Conservation (phyloP, 805 yeast species). For the Myxozyma melibiosi region DNA sequence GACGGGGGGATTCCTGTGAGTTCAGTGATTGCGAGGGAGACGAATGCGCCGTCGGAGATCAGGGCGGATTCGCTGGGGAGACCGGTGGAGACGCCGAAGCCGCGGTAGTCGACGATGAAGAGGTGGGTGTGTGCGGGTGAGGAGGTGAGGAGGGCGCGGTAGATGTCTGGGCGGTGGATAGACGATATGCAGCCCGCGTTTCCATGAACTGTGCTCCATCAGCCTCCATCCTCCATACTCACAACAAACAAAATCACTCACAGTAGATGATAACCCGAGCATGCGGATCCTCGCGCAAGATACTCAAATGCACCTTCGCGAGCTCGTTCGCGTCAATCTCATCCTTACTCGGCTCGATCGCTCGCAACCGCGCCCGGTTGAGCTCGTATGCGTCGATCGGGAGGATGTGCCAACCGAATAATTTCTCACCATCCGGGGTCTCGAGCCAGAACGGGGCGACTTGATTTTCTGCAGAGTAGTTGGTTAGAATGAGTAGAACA, state of each 20-base stretch:
- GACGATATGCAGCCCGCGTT: slow-evolving; percentile 21
- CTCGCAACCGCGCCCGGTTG: slow-evolving; percentile 4
- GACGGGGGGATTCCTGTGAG: slow-evolving; percentile 14
- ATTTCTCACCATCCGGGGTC: slow-evolving; percentile 15
- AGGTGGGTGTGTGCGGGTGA: slow-evolving; percentile 27
- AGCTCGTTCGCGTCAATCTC: slow-evolving; percentile 18
- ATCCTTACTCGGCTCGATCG: slow-evolving; percentile 3
- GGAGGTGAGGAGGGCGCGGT: slow-evolving; percentile 21
- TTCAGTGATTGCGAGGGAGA: slow-evolving; percentile 5
- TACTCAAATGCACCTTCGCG: slow-evolving; percentile 13
- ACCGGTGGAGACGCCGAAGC: slow-evolving; percentile 30
- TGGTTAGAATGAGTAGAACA: background rate
- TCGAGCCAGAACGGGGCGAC: slow-evolving; percentile 30
- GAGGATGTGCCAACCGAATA: slow-evolving; percentile 29
- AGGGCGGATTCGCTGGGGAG: slow-evolving; percentile 22
- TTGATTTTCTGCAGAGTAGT: slow-evolving; percentile 14
- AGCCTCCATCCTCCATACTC: background rate
- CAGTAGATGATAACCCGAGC: slow-evolving; percentile 26
- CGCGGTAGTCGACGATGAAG: slow-evolving; percentile 29
- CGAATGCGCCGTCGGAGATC: slow-evolving; percentile 20
- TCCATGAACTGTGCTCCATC: slow-evolving; percentile 8
- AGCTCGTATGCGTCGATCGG: slow-evolving; percentile 21
- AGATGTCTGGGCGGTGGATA: slow-evolving; percentile 22
- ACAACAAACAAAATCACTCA: background rate
- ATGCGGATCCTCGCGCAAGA: slow-evolving; percentile 21